Conservation (phyloP, 176 grass and related monocot species). For the Rhynchospora pubera region DNA sequence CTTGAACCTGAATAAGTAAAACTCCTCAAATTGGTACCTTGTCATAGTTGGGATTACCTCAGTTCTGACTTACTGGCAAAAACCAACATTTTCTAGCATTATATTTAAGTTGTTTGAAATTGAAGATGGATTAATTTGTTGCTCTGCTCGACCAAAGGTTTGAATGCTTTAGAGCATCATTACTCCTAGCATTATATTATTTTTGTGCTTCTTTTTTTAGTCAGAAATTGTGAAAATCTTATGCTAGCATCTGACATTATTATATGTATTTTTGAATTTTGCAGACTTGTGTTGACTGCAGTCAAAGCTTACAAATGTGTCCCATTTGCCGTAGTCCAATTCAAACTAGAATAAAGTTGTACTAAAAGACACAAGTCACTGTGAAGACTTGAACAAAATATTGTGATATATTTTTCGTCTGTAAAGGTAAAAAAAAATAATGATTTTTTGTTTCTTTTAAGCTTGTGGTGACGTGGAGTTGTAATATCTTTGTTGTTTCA, state of each 20-base stretch:
- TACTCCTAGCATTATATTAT: background rate
- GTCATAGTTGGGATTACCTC: too few relatives aligned
- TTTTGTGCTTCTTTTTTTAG: background rate
- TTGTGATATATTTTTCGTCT: background rate
- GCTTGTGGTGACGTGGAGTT: background rate
- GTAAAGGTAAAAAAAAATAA: background rate
- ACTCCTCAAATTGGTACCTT: background rate
- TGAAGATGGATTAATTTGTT: background rate
- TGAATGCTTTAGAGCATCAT: background rate
- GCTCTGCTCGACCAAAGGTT: background rate
- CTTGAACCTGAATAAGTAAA: background rate
- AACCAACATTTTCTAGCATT: background rate
- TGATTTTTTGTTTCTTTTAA: background rate
- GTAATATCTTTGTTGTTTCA: background rate
- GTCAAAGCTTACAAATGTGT: constrained; percentile 21
- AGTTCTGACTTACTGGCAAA: too few relatives aligned
- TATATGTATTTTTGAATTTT: background rate
- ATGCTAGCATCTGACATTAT: background rate
- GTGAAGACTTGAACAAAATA: background rate
- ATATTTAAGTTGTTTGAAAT: background rate
- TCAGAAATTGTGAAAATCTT: background rate
- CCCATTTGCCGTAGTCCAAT: constrained; percentile 35
- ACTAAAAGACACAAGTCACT: background rate
- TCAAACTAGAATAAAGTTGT: constrained; percentile 35
- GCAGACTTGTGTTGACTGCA: constrained; percentile 32